Percentiles rank a stretch among this genome's conserved stretches.
These are phyloP conservation scores for Xanthoconium separans DNA, from an alignment of 1,284 basidiomycete species.

Conservation along the genomic window DNA sequence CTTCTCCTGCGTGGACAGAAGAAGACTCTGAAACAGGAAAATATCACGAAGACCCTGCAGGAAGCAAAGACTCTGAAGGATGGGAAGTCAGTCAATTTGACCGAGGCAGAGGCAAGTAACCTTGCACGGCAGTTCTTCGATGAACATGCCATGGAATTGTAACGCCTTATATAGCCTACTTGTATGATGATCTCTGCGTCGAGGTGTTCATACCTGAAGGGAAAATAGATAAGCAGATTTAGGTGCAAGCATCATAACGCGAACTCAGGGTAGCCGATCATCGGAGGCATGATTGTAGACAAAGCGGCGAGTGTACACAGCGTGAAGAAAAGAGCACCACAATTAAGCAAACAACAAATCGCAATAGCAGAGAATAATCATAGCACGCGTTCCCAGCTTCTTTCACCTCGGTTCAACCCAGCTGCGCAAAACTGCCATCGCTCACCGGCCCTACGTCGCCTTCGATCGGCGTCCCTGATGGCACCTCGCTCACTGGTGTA, in stretches of 20 bases:
- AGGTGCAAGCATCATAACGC: no score
- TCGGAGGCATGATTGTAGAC: slow-evolving; percentile 1
- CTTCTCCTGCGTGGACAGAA: slow-evolving; percentile 13
- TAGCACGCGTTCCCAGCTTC: slow-evolving; percentile 7
- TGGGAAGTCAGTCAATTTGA: slow-evolving; percentile 2
- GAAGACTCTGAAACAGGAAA: slow-evolving; percentile 12
- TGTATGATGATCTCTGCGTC: no score
- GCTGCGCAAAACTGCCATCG: slow-evolving; percentile 47
- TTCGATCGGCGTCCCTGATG: slow-evolving; percentile 36
- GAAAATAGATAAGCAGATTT: not conserved
- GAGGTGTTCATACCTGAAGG: not conserved
- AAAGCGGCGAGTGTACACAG: slow-evolving; percentile 16
- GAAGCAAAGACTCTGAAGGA: slow-evolving; percentile 17
- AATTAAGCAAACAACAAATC: slow-evolving; percentile 20
- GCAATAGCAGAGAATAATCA: slow-evolving; percentile 30
- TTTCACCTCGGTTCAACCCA: slow-evolving; percentile 27
- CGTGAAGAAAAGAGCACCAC: slow-evolving; percentile 3
- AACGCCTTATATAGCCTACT: not conserved
- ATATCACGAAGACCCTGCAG: slow-evolving; percentile 10
- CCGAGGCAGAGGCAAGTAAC: slow-evolving; percentile 7
- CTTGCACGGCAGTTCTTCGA: slow-evolving; percentile 15
- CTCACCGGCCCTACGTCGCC: slow-evolving; percentile 43
- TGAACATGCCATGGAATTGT: slow-evolving; percentile 11
- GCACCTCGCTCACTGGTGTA: slow-evolving; percentile 52
- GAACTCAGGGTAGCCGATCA: not conserved